Evolutionary conservation across 306 rosid species (phyloP), one percentile per base, ranked within the genome.

Genomic region (Fragaria vesca): DNA sequence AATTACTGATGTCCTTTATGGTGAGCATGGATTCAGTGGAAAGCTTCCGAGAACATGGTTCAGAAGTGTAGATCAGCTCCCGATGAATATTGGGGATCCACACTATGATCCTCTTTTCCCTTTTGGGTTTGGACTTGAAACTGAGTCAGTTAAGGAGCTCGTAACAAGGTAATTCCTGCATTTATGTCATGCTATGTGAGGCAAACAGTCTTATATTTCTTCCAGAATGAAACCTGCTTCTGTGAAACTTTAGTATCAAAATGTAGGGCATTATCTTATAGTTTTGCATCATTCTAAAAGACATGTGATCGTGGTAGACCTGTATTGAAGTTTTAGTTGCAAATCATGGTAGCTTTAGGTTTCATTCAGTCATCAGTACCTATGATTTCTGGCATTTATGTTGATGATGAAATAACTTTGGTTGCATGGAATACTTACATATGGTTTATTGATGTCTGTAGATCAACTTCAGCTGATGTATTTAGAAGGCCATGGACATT

Each of bases 101-200:
- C 93, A 95, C 88, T 95, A 95, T 78, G 99, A 95, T 85, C 97
- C 97, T 17, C 99, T 95, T 60, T 95, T 82, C 79, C 91, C 99
- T n/a, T 89, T 88, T 61, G 96, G 84, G 58, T 93, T 85, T 42
- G 99, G 99, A 66, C 86, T 95, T 36, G 75, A 77, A 36, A 91
- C 99, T 0, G 90, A 88, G 76, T 85, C 96, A 1, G 89, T 89
- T 30, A 91, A 82, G 80, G 92, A 91, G 75, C 83, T 92, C 0
- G 92, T 89, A 26, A 40, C 72, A 51, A 86, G 95, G 98, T 95
- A 85, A 81, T 58, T 36, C 72, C 55, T 70, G 34, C 71, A 62
- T 61, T n/a, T 15, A n/a, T 55, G 4, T 36, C 34, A 50, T 30
- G 75, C 12, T 51, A n/a, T 2, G 24, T 30, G 28, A 34, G 26